These are phyloP conservation scores for Carallia brachiata DNA, from an alignment of 345 rosid genomes.

Conservation along the genomic window DNA sequence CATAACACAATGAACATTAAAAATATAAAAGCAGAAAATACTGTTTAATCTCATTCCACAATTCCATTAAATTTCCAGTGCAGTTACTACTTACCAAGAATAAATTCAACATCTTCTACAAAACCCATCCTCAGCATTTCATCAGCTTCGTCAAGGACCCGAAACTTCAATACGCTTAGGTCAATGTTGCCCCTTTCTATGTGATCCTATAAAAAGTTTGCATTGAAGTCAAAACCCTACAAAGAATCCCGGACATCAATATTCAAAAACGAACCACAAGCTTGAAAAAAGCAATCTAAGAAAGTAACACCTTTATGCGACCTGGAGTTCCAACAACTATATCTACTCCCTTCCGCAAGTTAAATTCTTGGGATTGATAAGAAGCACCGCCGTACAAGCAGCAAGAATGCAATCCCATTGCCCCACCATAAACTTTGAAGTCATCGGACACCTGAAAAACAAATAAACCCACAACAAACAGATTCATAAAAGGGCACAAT, in stretches of 20 bases:
- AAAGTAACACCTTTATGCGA: slow-evolving; percentile 65
- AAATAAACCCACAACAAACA: neutral
- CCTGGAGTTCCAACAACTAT: slow-evolving; percentile 95
- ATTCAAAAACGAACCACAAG: neutral
- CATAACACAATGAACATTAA: too few relatives aligned
- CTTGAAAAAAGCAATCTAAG: neutral
- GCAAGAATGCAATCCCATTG: slow-evolving; percentile 69
- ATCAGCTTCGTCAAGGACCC: slow-evolving; percentile 98
- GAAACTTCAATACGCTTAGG: slow-evolving; percentile 62
- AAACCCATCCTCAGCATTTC: slow-evolving; percentile 99
- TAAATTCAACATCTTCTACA: slow-evolving; percentile 94
- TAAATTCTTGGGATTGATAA: slow-evolving; percentile 55
- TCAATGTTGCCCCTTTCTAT: slow-evolving; percentile 71
- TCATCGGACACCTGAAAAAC: slow-evolving; percentile 60
- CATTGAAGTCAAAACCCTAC: neutral
- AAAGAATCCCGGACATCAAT: neutral
- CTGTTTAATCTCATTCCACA: too few relatives aligned
- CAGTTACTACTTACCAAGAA: slow-evolving; percentile 53
- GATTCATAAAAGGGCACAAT: neutral
- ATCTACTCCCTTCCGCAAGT: slow-evolving; percentile 80
- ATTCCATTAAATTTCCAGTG: too few relatives aligned
- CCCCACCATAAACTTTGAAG: slow-evolving; percentile 81
- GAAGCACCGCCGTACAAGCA: slow-evolving; percentile 93
- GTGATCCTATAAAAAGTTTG: slow-evolving; percentile 58
- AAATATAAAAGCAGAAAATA: too few relatives aligned